A percentile compares a stretch with the other conserved stretches of the same genome.
These are phyloP conservation scores for Cornus kousa DNA, from an alignment of 148 eudicot species.

Conservation along the genomic window DNA sequence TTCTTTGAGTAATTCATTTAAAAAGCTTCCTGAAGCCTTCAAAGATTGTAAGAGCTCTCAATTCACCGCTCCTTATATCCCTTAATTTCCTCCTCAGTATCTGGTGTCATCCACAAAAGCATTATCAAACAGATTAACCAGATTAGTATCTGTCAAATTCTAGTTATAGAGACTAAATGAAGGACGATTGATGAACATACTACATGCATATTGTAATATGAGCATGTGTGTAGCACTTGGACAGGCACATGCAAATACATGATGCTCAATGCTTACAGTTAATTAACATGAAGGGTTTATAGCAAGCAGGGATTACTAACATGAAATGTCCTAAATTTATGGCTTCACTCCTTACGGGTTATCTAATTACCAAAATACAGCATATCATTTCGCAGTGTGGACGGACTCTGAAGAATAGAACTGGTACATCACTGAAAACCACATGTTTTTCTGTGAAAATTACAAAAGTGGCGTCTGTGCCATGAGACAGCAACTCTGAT, in stretches of 20 bases:
- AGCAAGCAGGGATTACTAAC: not conserved
- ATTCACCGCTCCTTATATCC: constrained; percentile 83
- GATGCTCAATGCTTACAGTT: not conserved
- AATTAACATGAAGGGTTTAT: not conserved
- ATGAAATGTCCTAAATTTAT: not conserved
- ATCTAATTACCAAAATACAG: not conserved
- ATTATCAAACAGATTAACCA: constrained; percentile 1
- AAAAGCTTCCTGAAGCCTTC: constrained; percentile 66
- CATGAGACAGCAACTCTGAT: not conserved
- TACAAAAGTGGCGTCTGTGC: not conserved
- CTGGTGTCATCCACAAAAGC: constrained; percentile 37
- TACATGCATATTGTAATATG: not conserved
- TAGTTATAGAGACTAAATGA: not conserved
- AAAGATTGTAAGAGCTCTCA: constrained; percentile 68
- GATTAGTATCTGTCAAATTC: constrained; percentile 6
- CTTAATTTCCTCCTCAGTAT: constrained; percentile 83
- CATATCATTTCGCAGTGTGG: not conserved
- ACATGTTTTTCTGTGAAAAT: not conserved
- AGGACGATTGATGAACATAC: not conserved
- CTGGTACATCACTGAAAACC: not conserved
- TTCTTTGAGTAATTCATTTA: constrained; percentile 36
- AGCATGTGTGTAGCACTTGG: not conserved
- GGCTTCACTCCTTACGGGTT: not conserved
- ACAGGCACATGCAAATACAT: not conserved
- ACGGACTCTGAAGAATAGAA: not conserved